Conservation (phyloP, 768 basidiomycete genomes). For the Tephrocybe sp. region DNA sequence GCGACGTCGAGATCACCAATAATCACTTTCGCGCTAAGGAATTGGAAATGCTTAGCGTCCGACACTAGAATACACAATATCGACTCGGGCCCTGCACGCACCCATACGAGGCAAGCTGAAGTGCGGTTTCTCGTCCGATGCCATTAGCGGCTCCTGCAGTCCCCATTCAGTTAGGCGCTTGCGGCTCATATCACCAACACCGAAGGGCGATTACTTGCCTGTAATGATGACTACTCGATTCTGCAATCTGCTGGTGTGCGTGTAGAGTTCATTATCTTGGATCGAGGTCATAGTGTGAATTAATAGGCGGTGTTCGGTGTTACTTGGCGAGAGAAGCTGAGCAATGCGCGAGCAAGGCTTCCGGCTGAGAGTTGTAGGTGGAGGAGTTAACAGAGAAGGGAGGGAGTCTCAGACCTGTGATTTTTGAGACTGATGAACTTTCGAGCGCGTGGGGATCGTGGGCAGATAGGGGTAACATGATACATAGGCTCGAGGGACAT, state of each 20-base stretch:
- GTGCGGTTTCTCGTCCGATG: constrained; percentile 50
- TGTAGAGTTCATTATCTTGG: constrained; percentile 43
- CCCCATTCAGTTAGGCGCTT: background rate
- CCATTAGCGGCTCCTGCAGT: constrained; percentile 46
- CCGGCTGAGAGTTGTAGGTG: too few species aligned
- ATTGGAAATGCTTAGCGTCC: background rate
- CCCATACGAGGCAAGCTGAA: constrained; percentile 52
- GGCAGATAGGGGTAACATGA: too few species aligned
- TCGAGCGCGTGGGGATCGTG: background rate
- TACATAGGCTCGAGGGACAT: too few species aligned
- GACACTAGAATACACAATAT: background rate
- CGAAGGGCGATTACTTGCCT: constrained; percentile 26
- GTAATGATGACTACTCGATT: constrained; percentile 53
- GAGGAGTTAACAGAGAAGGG: too few species aligned
- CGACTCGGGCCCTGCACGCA: constrained; percentile 19
- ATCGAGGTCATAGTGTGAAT: constrained; percentile 37
- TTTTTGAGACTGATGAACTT: background rate
- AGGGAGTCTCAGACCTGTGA: background rate
- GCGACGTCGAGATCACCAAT: constrained; percentile 48
- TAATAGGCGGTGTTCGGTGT: background rate
- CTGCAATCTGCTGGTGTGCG: constrained; percentile 35
- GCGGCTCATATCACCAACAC: background rate
- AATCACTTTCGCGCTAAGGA: constrained; percentile 45
- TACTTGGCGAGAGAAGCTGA: background rate
- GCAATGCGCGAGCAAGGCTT: background rate